These are phyloP conservation scores for Hyphopichia wangnamkhiaoensis DNA, from an alignment of 1,139 yeast genomes.

Conservation along the genomic window DNA sequence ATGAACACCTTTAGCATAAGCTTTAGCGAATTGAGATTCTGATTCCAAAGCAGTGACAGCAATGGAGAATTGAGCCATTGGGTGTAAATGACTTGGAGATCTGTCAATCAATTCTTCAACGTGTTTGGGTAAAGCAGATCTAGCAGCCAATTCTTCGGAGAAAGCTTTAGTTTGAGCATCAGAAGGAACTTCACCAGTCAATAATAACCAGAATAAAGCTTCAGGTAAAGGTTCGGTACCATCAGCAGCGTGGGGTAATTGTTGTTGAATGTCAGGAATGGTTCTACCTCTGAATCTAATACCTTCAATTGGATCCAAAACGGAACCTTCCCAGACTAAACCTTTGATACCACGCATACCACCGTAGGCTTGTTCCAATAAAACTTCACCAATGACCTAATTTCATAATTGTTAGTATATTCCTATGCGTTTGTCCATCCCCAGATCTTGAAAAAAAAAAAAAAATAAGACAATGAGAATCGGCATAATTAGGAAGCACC, in stretches of 20 bases:
- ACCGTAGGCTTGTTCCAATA: constrained; percentile 96
- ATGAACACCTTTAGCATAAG: constrained; percentile 85
- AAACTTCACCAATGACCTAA: constrained; percentile 83
- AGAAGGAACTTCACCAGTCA: constrained; percentile 89
- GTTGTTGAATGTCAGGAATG: constrained; percentile 91
- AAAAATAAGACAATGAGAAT: too few relatives aligned
- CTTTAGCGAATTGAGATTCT: constrained; percentile 87
- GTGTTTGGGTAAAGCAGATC: constrained; percentile 83
- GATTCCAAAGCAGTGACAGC: constrained; percentile 91
- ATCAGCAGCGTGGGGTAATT: constrained; percentile 91
- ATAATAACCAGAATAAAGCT: constrained; percentile 87
- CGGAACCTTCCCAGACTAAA: constrained; percentile 99
- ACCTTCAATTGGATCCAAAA: constrained; percentile 96
- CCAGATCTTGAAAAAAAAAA: background rate
- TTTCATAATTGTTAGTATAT: constrained; percentile 14
- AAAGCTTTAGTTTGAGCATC: constrained; percentile 72
- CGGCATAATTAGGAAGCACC: too few relatives aligned
- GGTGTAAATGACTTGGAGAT: constrained; percentile 86
- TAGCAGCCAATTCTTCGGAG: constrained; percentile 81
- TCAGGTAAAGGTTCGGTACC: constrained; percentile 87
- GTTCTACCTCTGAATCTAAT: constrained; percentile 98
- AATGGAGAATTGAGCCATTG: constrained; percentile 96
- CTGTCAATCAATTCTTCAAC: constrained; percentile 80
- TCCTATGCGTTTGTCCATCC: background rate
- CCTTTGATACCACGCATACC: constrained; percentile 99